Conservation (phyloP, 2,329 filamentous ascomycete species). For the Neocatenulostroma microsporum region DNA sequence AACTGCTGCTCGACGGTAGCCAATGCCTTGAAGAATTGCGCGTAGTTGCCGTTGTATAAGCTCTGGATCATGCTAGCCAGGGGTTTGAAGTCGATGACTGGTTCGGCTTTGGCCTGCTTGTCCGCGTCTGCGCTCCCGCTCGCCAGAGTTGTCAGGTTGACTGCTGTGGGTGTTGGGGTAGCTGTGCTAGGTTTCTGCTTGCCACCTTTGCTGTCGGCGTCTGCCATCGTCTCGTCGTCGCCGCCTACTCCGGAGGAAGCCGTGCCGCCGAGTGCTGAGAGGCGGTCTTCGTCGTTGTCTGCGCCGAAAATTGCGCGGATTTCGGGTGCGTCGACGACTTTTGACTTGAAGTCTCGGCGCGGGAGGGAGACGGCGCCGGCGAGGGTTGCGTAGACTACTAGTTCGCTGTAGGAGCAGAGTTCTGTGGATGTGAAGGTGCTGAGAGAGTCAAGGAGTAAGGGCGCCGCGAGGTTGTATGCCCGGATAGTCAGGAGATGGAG, state of each 20-base stretch:
- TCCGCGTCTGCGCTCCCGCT: constrained; percentile 40
- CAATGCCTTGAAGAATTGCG: constrained; percentile 83
- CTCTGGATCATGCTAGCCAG: constrained; percentile 82
- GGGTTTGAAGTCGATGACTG: constrained; percentile 79
- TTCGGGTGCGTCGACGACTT: constrained; percentile 96
- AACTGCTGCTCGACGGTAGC: constrained; percentile 89
- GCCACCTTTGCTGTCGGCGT: constrained; percentile 10
- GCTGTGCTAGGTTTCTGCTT: constrained; percentile 33
- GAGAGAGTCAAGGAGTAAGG: constrained; percentile 88
- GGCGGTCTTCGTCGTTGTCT: constrained; percentile 70
- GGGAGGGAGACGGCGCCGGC: constrained; percentile 91
- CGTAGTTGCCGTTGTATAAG: constrained; percentile 89
- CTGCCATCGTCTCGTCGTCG: constrained; percentile 62
- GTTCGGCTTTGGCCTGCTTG: constrained; percentile 69
- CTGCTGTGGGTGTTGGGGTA: constrained; percentile 55
- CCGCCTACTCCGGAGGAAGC: constrained; percentile 70
- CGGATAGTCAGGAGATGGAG: constrained; percentile 87
- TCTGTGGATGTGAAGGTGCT: constrained; percentile 99
- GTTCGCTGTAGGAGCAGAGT: constrained; percentile 88
- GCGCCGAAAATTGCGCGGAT: constrained; percentile 89
- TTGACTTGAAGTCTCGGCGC: constrained; percentile 96
- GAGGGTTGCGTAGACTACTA: constrained; percentile 92
- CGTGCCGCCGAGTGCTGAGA: constrained; percentile 71
- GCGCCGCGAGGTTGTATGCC: constrained; percentile 81
- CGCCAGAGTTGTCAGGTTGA: constrained; percentile 83